phyloP scores from a whole-genome alignment of 306 rosid genomes.

The Rosa lucieae region DNA sequence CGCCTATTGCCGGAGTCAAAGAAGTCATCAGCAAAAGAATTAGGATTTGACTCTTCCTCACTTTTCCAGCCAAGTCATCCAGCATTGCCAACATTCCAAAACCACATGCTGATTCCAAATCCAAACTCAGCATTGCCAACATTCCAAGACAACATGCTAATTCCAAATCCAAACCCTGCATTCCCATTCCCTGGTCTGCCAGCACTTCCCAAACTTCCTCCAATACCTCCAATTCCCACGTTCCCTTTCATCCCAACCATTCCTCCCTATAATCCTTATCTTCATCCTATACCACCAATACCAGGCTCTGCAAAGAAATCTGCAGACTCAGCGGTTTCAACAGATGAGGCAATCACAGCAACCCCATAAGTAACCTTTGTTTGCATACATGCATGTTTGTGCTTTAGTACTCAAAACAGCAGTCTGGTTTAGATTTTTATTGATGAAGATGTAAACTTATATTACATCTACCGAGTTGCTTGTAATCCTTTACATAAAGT shows the following conservation, averaged over 20 bases:
- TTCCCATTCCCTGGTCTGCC: not conserved
- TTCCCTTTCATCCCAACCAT: slow-evolving; percentile 1
- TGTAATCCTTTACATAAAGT: not conserved
- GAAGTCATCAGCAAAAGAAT: not conserved
- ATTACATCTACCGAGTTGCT: not conserved
- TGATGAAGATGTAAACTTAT: not conserved
- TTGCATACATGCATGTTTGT: not conserved
- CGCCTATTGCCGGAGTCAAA: slow-evolving; percentile 5
- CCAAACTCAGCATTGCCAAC: not conserved
- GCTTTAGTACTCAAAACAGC: not conserved
- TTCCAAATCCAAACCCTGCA: slow-evolving; percentile 8
- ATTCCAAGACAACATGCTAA: not conserved
- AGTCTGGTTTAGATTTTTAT: not conserved
- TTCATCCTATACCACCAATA: slow-evolving; percentile 9
- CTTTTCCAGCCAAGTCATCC: not conserved
- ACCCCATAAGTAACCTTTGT: slow-evolving; percentile 2
- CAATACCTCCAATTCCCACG: slow-evolving; percentile 13
- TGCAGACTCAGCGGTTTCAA: not conserved
- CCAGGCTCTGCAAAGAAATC: not conserved
- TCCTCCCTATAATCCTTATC: not conserved
- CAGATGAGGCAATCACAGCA: not conserved
- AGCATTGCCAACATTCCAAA: slow-evolving; percentile 7
- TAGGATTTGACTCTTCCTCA: not conserved
- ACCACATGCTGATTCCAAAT: not conserved
- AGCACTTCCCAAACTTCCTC: slow-evolving; percentile 13